These are phyloP conservation scores for Russula brevipes DNA, from an alignment of 768 basidiomycete species.

Conservation along the genomic window DNA sequence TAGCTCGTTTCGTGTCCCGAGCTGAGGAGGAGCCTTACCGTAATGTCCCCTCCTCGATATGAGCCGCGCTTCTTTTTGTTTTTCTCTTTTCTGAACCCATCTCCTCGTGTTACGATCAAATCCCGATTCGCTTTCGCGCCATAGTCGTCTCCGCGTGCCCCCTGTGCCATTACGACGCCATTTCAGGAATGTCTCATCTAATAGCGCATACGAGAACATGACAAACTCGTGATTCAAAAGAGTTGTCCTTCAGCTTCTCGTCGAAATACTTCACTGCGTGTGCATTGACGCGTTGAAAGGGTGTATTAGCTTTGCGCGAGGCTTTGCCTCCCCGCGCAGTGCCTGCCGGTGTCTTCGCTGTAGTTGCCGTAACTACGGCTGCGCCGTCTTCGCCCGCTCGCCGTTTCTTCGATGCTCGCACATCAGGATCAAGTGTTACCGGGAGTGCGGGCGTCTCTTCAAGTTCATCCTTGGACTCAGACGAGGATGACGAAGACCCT, in stretches of 20 bases:
- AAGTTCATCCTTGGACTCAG: conserved; percentile 17
- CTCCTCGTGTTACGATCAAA: conserved; percentile 87
- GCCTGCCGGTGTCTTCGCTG: conserved; percentile 4
- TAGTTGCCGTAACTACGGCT: conserved; percentile 14
- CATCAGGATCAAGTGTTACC: not conserved
- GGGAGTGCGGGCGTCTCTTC: conserved; percentile 5
- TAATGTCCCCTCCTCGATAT: conserved; percentile 93
- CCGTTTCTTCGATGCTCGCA: conserved; percentile 18
- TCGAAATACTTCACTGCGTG: conserved; percentile 50
- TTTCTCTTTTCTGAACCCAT: conserved; percentile 97
- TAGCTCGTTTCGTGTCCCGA: not conserved
- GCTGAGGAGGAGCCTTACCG: conserved; percentile 41
- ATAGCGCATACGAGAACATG: conserved; percentile 1
- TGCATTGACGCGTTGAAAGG: conserved; percentile 77
- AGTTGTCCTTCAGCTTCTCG: conserved; percentile 58
- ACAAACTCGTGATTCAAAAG: conserved; percentile 74
- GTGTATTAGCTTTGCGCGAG: conserved; percentile 45
- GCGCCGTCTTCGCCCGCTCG: conserved; percentile 17
- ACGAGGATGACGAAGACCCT: conserved; percentile 27
- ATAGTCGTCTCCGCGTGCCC: conserved; percentile 71
- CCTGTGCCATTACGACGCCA: conserved; percentile 36
- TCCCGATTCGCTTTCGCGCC: conserved; percentile 81
- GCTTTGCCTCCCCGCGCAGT: conserved; percentile 32
- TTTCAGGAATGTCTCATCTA: conserved; percentile 7
- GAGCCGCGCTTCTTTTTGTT: conserved; percentile 98